Conservation (phyloP, 2,329 filamentous ascomycete genomes). For the Rhynchosporium agropyri region DNA sequence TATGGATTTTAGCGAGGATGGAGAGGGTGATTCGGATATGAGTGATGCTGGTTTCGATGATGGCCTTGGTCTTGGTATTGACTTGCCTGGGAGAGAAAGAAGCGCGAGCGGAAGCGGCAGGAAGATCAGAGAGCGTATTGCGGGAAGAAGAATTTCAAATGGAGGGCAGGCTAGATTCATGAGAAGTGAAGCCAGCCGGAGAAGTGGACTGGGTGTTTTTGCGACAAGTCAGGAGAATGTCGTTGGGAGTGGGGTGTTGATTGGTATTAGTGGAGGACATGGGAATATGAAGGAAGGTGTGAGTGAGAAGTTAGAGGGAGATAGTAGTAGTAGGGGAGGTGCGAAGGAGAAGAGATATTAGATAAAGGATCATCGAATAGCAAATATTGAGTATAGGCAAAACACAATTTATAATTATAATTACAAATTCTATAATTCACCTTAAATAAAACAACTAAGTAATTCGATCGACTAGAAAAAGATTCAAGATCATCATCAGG, state of each 20-base stretch:
- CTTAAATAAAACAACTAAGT: too few relatives aligned
- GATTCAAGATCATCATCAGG: too few relatives aligned
- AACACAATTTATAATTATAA: too few relatives aligned
- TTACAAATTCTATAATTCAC: too few relatives aligned
- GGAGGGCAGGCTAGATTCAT: not conserved
- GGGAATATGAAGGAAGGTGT: too few relatives aligned
- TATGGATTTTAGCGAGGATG: not conserved
- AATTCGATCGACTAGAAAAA: too few relatives aligned
- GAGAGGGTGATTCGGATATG: not conserved
- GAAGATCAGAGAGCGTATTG: slow-evolving; percentile 9
- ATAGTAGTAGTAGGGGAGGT: too few relatives aligned
- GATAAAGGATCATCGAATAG: too few relatives aligned
- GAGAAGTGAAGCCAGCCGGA: not conserved
- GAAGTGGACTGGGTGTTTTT: slow-evolving; percentile 4
- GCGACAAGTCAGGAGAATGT: slow-evolving; percentile 3
- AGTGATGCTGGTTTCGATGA: not conserved
- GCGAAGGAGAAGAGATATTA: too few relatives aligned
- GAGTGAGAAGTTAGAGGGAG: too few relatives aligned
- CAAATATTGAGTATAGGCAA: too few relatives aligned
- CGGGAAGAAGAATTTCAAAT: not conserved
- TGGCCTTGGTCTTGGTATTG: not conserved
- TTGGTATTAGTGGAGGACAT: not conserved
- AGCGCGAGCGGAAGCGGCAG: not conserved
- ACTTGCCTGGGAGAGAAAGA: not conserved
- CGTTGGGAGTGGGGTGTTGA: not conserved